Conservation (phyloP, 148 eudicot species). For the Chenopodium formosanum region DNA sequence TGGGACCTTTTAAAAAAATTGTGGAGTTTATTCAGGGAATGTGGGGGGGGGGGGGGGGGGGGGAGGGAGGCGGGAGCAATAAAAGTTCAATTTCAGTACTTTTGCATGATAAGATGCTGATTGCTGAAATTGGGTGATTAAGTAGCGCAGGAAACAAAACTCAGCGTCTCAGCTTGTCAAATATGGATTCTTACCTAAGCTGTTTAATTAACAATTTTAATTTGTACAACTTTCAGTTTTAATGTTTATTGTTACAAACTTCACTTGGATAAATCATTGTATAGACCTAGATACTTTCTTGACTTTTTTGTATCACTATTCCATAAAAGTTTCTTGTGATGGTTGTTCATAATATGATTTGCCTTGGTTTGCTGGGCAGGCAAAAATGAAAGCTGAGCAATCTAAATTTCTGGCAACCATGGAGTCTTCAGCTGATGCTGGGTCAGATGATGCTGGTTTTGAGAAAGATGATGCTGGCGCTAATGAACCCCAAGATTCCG, state of each 20-base stretch:
- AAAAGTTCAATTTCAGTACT: background rate
- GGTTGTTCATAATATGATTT: background rate
- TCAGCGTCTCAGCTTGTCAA: background rate
- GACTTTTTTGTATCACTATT: background rate
- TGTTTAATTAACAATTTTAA: background rate
- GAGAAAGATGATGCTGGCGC: constrained; percentile 45
- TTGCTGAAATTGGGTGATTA: background rate
- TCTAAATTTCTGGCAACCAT: constrained; percentile 75
- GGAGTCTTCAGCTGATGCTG: constrained; percentile 42
- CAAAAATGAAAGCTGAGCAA: constrained; percentile 91
- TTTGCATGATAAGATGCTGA: background rate
- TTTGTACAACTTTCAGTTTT: background rate
- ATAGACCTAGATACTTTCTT: background rate
- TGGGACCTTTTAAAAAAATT: background rate
- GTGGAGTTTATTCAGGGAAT: background rate
- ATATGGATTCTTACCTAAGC: background rate
- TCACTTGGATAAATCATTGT: background rate
- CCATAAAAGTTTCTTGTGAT: background rate
- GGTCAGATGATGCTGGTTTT: constrained; percentile 42
- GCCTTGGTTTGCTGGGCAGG: constrained; percentile 48
- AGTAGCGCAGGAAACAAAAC: background rate
- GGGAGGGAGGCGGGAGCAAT: background rate
- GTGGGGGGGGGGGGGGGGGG: background rate
- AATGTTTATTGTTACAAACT: background rate
- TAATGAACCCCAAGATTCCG: constrained; percentile 39